Conservation (phyloP, 2,329 filamentous ascomycete species). For the Metarhizium brunneum region DNA sequence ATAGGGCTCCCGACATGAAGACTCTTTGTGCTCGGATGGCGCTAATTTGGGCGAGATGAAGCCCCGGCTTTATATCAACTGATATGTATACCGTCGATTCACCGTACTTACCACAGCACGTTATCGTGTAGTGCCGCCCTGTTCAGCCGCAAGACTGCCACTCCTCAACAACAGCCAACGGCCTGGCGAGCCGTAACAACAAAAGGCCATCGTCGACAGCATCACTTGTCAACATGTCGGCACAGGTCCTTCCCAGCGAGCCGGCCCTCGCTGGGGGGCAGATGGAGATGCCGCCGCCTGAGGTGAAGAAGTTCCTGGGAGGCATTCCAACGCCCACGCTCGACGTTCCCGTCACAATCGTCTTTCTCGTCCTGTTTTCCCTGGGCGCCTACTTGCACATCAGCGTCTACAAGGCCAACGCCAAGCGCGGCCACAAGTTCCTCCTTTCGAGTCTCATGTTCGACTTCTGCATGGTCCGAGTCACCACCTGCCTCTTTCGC, state of each 20-base stretch:
- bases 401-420: conserved; percentile 17
- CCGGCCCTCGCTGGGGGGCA: not conserved
- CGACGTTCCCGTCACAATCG: conserved; percentile 14
- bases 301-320: conserved; percentile 2
- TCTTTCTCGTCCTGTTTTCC: conserved; percentile 16
- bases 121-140: no score
- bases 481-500: conserved; percentile 23
- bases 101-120: not conserved
- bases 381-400: conserved; percentile 15
- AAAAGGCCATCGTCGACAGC: not conserved
- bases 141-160: no score
- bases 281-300: not conserved
- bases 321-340: conserved; percentile 4
- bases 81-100: not conserved
- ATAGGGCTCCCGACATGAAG: not conserved
- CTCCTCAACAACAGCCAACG: not conserved
- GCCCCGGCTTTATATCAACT: not conserved
- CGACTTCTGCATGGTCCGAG: conserved; percentile 26
- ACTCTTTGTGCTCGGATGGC: not conserved
- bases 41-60: not conserved
- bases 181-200: not conserved
- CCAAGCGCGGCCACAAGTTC: conserved; percentile 27
- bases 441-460: conserved; percentile 25
- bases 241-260: not conserved
- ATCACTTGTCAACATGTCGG: not conserved